Evolutionary conservation across 1,284 basidiomycete genomes (phyloP).

Genomic region (Serendipita sp.): DNA sequence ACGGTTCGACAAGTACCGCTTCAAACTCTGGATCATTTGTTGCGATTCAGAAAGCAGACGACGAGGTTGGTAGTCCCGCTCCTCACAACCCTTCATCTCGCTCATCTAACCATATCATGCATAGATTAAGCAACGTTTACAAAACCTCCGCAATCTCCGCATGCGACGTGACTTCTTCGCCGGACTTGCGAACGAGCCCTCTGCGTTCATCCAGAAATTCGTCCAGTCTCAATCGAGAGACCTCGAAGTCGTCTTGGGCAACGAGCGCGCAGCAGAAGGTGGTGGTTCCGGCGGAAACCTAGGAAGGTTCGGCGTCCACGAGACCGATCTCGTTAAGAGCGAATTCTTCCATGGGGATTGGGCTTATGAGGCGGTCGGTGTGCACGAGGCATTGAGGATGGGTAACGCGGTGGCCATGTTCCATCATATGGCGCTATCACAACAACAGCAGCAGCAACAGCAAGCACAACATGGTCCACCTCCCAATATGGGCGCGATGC

Average conservation of each 20-base stretch:
- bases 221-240: constrained; percentile 83
- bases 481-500: not conserved
- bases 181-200: constrained; percentile 69
- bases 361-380: constrained; percentile 52
- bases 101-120: constrained; percentile 7
- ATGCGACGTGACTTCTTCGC: constrained; percentile 78
- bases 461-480: not conserved
- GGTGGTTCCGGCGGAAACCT: constrained; percentile 38
- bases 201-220: constrained; percentile 78
- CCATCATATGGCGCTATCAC: not conserved
- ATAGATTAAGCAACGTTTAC: constrained; percentile 18
- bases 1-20: not conserved
- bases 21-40: not conserved
- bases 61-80: not conserved
- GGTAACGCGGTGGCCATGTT: constrained; percentile 12
- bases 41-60: not conserved
- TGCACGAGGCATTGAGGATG: constrained; percentile 40
- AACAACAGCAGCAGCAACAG: not conserved
- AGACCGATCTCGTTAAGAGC: constrained; percentile 76
- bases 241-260: constrained; percentile 78
- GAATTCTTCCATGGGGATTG: constrained; percentile 84
- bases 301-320: constrained; percentile 36
- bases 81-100: not conserved
- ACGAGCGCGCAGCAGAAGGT: constrained; percentile 23
- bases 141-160: constrained; percentile 73